Base-by-base conservation (phyloP, 805 yeast genomes). In the Blastobotrys mokoenaii region DNA sequence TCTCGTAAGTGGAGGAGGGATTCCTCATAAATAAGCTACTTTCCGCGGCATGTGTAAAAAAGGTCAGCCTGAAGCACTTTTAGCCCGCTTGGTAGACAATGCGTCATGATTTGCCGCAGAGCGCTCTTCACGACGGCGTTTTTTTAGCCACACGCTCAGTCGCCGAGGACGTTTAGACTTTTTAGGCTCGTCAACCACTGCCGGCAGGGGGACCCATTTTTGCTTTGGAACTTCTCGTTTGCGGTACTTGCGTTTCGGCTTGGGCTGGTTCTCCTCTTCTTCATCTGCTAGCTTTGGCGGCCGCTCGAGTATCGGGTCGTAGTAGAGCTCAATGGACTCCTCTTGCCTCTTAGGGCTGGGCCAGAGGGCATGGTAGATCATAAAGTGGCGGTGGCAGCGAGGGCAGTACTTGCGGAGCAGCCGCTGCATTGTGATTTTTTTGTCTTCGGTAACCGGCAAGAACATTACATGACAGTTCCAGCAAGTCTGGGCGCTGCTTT, bases 331-430 rank as follows among this genome's bases (percentile, higher is more conserved):
- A 14, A 51, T 40, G 18, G 12, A 27, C 10, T 32, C 39, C n/a
- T 47, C 50, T 29, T 49, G 43, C 2, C 20, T n/a, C 12, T 11
- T 17, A 20, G 45, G 35, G 16, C 51, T 38, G 11, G 66, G 66
- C 66, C 66, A 62, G 22, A 34, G 46, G 7, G 49, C 46, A 22
- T 49, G 50, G 45, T 59, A 62, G 7, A 62, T 36, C 1, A 49
- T 47, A 3, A 58, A 58, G 38, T 62, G 66, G 16, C 66, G 52
- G 30, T 60, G 57, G 34, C 66, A 62, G 31, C 65, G 46, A 3
- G 59, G 55, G 41, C 66, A 62, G 32, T 48, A 48, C 18, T 45
- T 41, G 6, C 57, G 42, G 2, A 39, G 38, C 11, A 51, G 44
- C 27, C 48, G 48, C 12, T 46, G 48, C 3, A 45, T 40, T 2